Evolutionary conservation across 441 rosid genomes (phyloP).

Genomic region (Hura crepitans): DNA sequence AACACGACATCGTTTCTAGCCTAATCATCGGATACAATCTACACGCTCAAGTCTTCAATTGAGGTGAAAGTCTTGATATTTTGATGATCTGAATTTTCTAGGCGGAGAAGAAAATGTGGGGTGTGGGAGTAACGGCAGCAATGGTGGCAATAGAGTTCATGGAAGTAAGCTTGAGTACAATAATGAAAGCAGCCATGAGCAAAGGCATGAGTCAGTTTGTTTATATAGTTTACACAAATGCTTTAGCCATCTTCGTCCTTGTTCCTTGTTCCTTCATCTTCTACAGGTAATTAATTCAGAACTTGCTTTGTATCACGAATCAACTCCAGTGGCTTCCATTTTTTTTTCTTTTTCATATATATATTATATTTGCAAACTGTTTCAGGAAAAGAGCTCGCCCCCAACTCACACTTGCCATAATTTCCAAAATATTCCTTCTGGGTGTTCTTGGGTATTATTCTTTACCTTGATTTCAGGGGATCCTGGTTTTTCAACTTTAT

Average conservation of each 20-base stretch:
- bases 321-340: neutral
- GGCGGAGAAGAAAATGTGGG: slow-evolving; percentile 14
- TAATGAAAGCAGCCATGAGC: slow-evolving; percentile 41
- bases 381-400: slow-evolving; percentile 25
- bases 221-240: slow-evolving; percentile 35
- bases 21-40: too few relatives aligned
- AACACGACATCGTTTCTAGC: too few relatives aligned
- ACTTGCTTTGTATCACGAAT: neutral
- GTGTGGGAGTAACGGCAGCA: slow-evolving; percentile 21
- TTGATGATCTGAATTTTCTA: too few relatives aligned
- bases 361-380: neutral
- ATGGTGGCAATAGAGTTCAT: slow-evolving; percentile 36
- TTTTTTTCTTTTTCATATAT: neutral
- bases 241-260: slow-evolving; percentile 36
- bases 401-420: slow-evolving; percentile 21
- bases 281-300: slow-evolving; percentile 26
- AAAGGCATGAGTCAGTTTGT: slow-evolving; percentile 39
- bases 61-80: too few relatives aligned
- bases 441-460: slow-evolving; percentile 26
- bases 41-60: too few relatives aligned
- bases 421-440: slow-evolving; percentile 26
- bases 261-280: slow-evolving; percentile 33
- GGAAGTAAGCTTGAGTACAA: slow-evolving; percentile 38
- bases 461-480: neutral
- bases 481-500: neutral